phyloP scores from a whole-genome alignment of 169 alveolate genomes.

The Plasmodium billcollinsi region DNA sequence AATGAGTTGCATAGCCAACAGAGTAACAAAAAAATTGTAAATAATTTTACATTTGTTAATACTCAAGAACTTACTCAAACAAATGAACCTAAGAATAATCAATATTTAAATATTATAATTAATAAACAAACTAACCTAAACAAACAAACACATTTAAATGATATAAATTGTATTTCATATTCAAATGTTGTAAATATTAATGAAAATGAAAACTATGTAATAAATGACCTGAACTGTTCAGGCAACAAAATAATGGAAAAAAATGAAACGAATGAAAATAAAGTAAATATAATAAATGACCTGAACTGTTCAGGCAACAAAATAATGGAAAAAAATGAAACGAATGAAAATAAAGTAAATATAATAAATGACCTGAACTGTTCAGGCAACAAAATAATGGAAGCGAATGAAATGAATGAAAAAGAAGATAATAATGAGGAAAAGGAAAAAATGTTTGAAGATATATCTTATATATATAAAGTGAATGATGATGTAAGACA shows the following conservation, averaged over 20 bases:
- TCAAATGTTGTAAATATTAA: background rate
- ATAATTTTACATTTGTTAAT: no score
- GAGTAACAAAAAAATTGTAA: no score
- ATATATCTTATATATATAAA: conserved; percentile 84
- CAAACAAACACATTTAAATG: no score
- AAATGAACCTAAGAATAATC: no score
- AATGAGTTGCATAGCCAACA: no score
- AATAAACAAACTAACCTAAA: no score
- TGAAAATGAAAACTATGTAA: background rate
- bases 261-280: background rate
- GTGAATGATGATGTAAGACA: conserved; percentile 92
- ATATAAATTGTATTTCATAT: background rate
- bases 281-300: background rate
- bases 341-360: background rate
- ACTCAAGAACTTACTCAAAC: no score
- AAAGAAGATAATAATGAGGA: background rate
- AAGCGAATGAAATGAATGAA: background rate
- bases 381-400: background rate
- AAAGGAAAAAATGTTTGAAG: conserved; percentile 10
- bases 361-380: background rate
- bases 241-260: background rate
- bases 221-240: background rate
- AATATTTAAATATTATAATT: no score
- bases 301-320: background rate
- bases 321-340: background rate